Base-by-base conservation (phyloP, 495 filamentous ascomycete genomes). In the Daldinia decipiens region DNA sequence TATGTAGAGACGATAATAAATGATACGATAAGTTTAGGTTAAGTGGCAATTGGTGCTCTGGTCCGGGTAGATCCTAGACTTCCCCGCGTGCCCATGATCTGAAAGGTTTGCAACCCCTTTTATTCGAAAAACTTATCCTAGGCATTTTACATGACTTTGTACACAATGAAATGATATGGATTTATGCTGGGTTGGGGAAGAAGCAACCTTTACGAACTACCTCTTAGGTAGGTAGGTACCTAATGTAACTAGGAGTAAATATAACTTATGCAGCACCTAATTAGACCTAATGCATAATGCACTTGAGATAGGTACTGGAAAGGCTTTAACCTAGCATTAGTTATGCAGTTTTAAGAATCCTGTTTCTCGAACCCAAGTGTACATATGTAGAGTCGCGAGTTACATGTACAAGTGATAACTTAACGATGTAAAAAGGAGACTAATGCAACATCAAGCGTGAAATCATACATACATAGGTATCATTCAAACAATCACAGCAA, bases 231-330 rank as follows among this genome's bases (percentile, higher is more conserved):
- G 21, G n/a, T n/a, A n/a, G n/a, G n/a, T n/a, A n/a, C n/a, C n/a
- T n/a, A n/a, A n/a, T n/a, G n/a, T 24, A 24, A 24, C 21, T 24
- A 24, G 21, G 21, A 24, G n/a, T n/a, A n/a, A 24, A 24, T 24
- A 24, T 24, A 24, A 24, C 21, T 24, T 24, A 24, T 24, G 21
- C 2, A 24, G 34, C 36, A 43, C 12, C 26, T 40, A n/a, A n/a
- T n/a, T n/a, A 65, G 58, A 60, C 1, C 27, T 31, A 32, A 65
- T 47, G 65, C 70, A 68, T 68, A 26, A 68, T 61, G 60, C 64
- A 60, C 51, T 64, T 34, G n/a, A 38, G 27, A 47, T 45, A 38
- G 27, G 39, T 45, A 52, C 53, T 59, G 58, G 31, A 45, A 45
- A 21, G 40, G n/a, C 40, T 45, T 45, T 45, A 45, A 43, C 17